A percentile compares a stretch with the other conserved stretches of the same genome.
phyloP scores from a whole-genome alignment of 352 stramenopile genomes.

The Thalassiosira hispida region DNA sequence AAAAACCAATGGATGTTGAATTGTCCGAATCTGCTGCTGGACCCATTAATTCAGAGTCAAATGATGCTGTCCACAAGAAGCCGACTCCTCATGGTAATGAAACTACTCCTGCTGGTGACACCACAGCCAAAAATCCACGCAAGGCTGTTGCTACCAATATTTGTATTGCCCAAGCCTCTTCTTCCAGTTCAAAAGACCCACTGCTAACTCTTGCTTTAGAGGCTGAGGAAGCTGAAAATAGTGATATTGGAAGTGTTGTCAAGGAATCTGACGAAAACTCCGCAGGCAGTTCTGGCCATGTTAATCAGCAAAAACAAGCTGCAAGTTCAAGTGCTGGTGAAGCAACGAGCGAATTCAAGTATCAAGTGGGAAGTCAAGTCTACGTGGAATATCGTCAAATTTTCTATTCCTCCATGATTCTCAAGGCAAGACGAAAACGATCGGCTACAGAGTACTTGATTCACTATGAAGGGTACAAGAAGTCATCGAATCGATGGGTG shows the following conservation, averaged over 20 bases:
- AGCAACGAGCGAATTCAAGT: slow-evolving; percentile 37
- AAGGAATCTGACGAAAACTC: slow-evolving; percentile 37
- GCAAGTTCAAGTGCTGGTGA: background rate
- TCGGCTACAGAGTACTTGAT: slow-evolving; percentile 54
- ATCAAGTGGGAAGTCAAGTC: slow-evolving; percentile 48
- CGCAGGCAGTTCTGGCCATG: slow-evolving; percentile 12
- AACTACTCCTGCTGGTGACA: slow-evolving; percentile 15
- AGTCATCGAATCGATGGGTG: slow-evolving; percentile 64
- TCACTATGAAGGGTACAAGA: slow-evolving; percentile 72
- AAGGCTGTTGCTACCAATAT: slow-evolving; percentile 36
- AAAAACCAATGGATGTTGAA: slow-evolving; percentile 11
- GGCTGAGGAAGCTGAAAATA: slow-evolving; percentile 18
- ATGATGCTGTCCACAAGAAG: background rate
- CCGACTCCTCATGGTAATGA: slow-evolving; percentile 1
- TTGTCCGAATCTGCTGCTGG: background rate
- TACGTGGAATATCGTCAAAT: slow-evolving; percentile 64
- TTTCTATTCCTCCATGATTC: slow-evolving; percentile 63
- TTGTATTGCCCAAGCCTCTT: background rate
- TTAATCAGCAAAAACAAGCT: slow-evolving; percentile 5
- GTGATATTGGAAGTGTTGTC: background rate
- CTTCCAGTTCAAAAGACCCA: background rate
- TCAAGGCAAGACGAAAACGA: slow-evolving; percentile 48
- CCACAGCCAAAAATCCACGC: slow-evolving; percentile 12
- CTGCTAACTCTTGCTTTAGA: slow-evolving; percentile 8
- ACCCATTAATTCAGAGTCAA: background rate